phyloP scores from a whole-genome alignment of 345 rosid species.

The Atalantia buxifolia region DNA sequence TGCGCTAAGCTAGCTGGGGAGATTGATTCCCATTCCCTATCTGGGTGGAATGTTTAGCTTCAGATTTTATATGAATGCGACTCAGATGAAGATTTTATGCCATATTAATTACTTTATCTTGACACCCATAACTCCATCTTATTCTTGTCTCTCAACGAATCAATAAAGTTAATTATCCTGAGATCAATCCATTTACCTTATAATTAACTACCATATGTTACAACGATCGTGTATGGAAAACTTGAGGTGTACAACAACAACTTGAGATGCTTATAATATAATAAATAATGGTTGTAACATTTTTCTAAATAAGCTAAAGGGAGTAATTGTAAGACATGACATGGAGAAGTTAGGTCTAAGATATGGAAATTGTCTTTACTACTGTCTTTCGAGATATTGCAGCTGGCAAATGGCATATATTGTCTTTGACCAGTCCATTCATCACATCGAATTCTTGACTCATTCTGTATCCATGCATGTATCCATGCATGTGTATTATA shows the following conservation, averaged over 20 bases:
- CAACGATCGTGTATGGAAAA: too few species aligned
- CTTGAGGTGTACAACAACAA: too few species aligned
- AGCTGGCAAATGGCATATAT: slow-evolving; percentile 4
- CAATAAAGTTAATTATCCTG: background rate
- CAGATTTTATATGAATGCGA: background rate
- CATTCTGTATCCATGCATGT: slow-evolving; percentile 10
- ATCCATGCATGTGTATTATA: background rate
- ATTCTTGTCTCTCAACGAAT: background rate
- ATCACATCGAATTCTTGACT: slow-evolving; percentile 10
- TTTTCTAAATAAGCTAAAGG: background rate
- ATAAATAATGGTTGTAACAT: background rate
- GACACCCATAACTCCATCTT: background rate
- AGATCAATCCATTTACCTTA: background rate
- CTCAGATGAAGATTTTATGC: background rate
- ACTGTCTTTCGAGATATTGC: slow-evolving; percentile 7
- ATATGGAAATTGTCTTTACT: slow-evolving; percentile 10
- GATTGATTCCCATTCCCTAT: slow-evolving; percentile 4
- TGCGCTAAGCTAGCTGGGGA: slow-evolving; percentile 2
- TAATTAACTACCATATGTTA: too few species aligned
- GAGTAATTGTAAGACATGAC: background rate
- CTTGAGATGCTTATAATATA: too few species aligned
- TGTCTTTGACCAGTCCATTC: slow-evolving; percentile 24
- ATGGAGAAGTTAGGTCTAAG: background rate
- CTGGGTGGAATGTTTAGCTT: background rate
- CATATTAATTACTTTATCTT: background rate